Base-by-base conservation (phyloP, 108 stramenopile genomes). In the Cyclotella distinguenda region DNA sequence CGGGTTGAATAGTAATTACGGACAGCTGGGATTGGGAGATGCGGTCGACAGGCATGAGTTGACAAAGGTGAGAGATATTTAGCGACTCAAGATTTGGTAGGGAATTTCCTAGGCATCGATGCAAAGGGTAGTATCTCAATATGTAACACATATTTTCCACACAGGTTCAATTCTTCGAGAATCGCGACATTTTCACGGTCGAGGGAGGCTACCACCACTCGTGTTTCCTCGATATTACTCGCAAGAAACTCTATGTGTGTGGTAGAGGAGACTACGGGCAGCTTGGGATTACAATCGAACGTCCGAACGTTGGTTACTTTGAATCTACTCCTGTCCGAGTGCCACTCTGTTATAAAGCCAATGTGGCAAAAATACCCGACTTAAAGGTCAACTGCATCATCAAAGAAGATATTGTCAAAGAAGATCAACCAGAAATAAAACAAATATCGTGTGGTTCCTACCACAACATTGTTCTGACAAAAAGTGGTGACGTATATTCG, bases 1-100 rank as follows among this genome's bases (percentile, higher is more conserved):
- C 55, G 98, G 98, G 12, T 62, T 91, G 56, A 97, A 95, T n/a
- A n/a, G n/a, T 74, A 64, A 87, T 16, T 96, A 93, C 74, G 98
- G 97, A 2, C 96, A 97, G 78, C 74, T 97, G 27, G 97, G 95
- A 4, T 69, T 81, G 28, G 94, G 93, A 3, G 90, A 93, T 50
- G 43, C 15, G 4, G 48, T 78, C 28, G 63, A 66, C 35, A 65
- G 65, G 40, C 13, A 62, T n/a, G 25, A 40, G 11, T 60, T 83
- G 9, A 45, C 75, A 43, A 71, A 64, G 47, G 74, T 60, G 58
- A 59, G 27, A 39, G 77, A 31, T n/a, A n/a, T n/a, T n/a, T n/a
- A n/a, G n/a, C n/a, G n/a, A n/a, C n/a, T n/a, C n/a, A n/a, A n/a
- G n/a, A n/a, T n/a, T n/a, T n/a, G n/a, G n/a, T n/a, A n/a, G n/a